Evolutionary conservation across 768 basidiomycete genomes (phyloP), one percentile per base, ranked within the genome.

Genomic region (Serendipita sp.): DNA sequence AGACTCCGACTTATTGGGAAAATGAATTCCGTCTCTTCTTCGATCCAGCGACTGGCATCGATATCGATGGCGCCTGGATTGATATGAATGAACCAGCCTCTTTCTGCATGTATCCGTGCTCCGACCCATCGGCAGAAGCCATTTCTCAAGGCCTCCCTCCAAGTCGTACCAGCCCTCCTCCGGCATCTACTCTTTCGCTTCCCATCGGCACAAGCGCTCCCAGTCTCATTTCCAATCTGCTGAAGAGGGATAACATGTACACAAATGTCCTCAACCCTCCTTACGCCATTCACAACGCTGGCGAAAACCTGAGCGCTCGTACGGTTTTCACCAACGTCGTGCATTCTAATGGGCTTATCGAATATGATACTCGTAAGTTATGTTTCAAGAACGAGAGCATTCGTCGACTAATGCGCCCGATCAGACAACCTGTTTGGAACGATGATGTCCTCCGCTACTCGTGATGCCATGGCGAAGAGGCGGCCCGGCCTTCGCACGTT

Each of bases 401-500:
- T 24, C 30, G 8, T 24, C 1, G 24, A 24, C 24, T 16, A 37
- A 0, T 46, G 28, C 38, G n/a, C n/a, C 15, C 30, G 78, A 2
- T 41, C 80, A 15, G 87, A 88, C 72, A 88, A 85, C 71, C 67
- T 88, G 65, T 88, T 81, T 78, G 86, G 86, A n/a, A 71, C 83
- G 69, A 84, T 87, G 83, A 84, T 86, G 70, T 85, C 83, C 68
- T 80, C 80, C 67, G 75, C 86, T 0, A 86, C 86, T 3, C 77
- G 86, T 73, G 72, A 80, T 28, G 85, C 85, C 3, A 65, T 88
- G 47, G 75, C 78, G 68, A 70, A 78, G 3, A 73, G 88, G 63
- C 73, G 78, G 2, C 78, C 83, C 1, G 81, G 81, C 2, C 79
- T 81, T 70, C 78, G 87, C 4, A 88, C 88, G 1, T 90, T 74